These are phyloP conservation scores for Nicotiana sylvestris DNA, from an alignment of 257 asterid species.

Conservation along the genomic window DNA sequence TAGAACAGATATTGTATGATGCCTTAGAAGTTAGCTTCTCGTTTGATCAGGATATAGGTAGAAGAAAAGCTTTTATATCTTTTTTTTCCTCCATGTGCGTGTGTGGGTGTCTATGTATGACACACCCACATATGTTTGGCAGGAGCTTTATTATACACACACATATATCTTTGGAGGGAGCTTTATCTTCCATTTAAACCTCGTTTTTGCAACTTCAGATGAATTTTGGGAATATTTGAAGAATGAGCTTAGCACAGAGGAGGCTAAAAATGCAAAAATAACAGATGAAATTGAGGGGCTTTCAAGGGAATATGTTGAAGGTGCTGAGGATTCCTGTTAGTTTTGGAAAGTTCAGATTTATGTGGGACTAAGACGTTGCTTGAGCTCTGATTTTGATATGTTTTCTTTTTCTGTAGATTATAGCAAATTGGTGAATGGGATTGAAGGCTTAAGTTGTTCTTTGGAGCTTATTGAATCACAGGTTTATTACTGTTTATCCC, in stretches of 20 bases:
- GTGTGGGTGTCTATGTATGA: background rate
- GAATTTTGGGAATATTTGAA: conserved; percentile 43
- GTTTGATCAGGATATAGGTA: conserved; percentile 50
- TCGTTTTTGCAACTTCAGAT: conserved; percentile 29
- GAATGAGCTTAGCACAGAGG: conserved; percentile 49
- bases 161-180: background rate
- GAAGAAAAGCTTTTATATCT: background rate
- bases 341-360: background rate
- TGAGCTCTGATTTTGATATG: background rate
- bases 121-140: background rate
- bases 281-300: conserved; percentile 53
- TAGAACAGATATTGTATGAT: conserved; percentile 35
- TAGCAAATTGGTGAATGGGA: conserved; percentile 44
- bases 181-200: background rate
- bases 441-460: conserved; percentile 54
- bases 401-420: conserved; percentile 35
- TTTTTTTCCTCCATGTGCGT: background rate
- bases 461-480: conserved; percentile 53
- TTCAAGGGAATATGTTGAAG: conserved; percentile 42
- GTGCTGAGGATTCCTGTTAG: conserved; percentile 21
- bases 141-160: background rate
- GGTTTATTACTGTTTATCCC: conserved; percentile 31
- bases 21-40: conserved; percentile 34
- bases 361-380: background rate
- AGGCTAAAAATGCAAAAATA: conserved; percentile 42